phyloP scores from a whole-genome alignment of 257 asterid genomes.

The Nicotiana noctiflora region DNA sequence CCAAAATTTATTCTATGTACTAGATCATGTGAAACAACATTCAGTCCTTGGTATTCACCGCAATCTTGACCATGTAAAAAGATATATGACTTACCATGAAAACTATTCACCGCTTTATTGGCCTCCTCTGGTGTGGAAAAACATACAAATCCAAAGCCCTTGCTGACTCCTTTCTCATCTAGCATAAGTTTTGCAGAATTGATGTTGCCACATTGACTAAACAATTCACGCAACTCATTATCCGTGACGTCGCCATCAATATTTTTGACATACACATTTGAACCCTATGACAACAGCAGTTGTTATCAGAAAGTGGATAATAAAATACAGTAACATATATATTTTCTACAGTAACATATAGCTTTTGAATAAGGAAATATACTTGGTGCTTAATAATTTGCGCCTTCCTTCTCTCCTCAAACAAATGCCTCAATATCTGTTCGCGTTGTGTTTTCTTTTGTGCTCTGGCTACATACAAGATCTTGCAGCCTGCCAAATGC shows the following conservation, averaged over 20 bases:
- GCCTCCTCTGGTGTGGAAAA: slow-evolving; percentile 80
- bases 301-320: neutral
- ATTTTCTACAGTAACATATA: neutral
- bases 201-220: slow-evolving; percentile 65
- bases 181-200: slow-evolving; percentile 75
- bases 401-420: slow-evolving; percentile 72
- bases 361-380: neutral
- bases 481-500: slow-evolving; percentile 53
- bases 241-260: slow-evolving; percentile 62
- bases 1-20: neutral
- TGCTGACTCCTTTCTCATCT: slow-evolving; percentile 72
- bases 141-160: slow-evolving; percentile 91
- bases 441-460: slow-evolving; percentile 80
- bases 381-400: slow-evolving; percentile 64
- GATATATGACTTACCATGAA: slow-evolving; percentile 37
- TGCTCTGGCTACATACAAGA: slow-evolving; percentile 71
- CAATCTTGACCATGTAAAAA: neutral
- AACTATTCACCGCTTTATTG: slow-evolving; percentile 47
- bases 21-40: neutral
- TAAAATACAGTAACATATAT: neutral
- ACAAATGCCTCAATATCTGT: slow-evolving; percentile 53
- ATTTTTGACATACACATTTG: slow-evolving; percentile 82
- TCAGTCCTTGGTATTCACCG: neutral
- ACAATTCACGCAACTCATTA: slow-evolving; percentile 53
- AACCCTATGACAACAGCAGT: slow-evolving; percentile 36